phyloP scores from a whole-genome alignment of 2,329 filamentous ascomycete species.

The Aspergillus flavus region DNA sequence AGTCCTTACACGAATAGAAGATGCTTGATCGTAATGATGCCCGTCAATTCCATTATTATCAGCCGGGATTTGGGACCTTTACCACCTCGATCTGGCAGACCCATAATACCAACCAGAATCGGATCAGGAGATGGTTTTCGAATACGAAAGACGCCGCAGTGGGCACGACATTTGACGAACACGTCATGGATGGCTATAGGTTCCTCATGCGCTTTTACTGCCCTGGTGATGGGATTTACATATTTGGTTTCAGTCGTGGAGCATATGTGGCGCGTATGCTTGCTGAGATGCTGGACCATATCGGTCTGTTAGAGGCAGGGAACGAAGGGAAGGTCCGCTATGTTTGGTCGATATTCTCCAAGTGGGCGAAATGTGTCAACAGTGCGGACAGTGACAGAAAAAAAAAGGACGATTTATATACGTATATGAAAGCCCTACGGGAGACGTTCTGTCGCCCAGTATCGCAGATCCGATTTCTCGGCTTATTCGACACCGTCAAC shows the following conservation, averaged over 20 bases:
- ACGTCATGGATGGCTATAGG: conserved; percentile 76
- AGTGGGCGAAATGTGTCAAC: conserved; percentile 43
- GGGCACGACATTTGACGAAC: conserved; percentile 73
- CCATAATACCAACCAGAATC: no score
- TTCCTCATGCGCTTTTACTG: conserved; percentile 70
- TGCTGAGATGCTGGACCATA: conserved; percentile 77
- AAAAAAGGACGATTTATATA: no score
- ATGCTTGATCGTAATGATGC: conserved; percentile 5
- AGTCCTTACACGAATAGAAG: conserved; percentile 2
- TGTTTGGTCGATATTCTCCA: conserved; percentile 71
- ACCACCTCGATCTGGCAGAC: no score
- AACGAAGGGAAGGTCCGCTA: conserved; percentile 82
- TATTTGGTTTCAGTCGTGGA: conserved; percentile 72
- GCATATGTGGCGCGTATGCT: conserved; percentile 70
- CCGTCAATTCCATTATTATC: conserved; percentile 1
- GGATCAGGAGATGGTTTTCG: no score
- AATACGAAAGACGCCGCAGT: conserved; percentile 50
- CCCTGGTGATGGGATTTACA: conserved; percentile 55
- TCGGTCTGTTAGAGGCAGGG: conserved; percentile 72
- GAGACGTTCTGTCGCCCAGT: no score
- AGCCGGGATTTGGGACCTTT: conserved; percentile 1
- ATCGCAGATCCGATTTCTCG: not conserved
- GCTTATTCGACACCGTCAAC: conserved; percentile 2
- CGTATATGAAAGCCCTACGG: no score
- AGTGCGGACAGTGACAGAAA: not conserved